Base-by-base conservation (phyloP, 225 moss, liverwort and hornwort species). In the Bryoerythrophyllum caledonicum region DNA sequence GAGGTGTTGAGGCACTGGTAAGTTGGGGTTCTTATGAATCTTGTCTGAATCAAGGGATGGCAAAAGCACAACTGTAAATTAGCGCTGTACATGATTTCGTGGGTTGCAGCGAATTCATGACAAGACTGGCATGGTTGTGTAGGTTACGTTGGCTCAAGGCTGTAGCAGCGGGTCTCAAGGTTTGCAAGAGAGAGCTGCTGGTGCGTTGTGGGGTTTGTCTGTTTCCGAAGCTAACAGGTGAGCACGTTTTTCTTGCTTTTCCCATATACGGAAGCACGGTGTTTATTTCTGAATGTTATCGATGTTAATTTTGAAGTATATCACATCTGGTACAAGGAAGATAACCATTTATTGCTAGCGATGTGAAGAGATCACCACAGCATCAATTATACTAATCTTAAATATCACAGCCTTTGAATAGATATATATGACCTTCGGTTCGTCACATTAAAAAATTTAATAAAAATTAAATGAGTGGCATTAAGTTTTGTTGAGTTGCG, bases 181-280 rank as follows among this genome's bases (percentile, higher is more conserved):
- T 75, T 80, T 96, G 71, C 96, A 96, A 77, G 96, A 96, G 73
- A 88, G 93, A 79, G 96, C 96, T 77, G 96, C 96, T 68, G 96
- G 96, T 79, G 96, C 96, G 54, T 82, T 96, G 34, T 96, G 96
- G 96, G 96, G 96, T 54, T 81, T 96, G 25, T 96, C 96, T 54
- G 96, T 96, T 60, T 96, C 96, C 53, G 96, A 96, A 79, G 92
- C 92, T 37, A 96, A 96, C 65, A 96, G 70, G 70, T 56, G 24
- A 70, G 55, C 43, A 44, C 1, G 16, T 56, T 30, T 57, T 67
- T 10, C 37, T 46, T 59, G 24, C 37, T 34, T 44, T 59, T 67
- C 57, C 35, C 56, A 65, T 28, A 41, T 10, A 28, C 5, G 28
- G 70, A 23, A 37, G 9, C 38, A 56, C 38, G 34, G 17, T 4